Conservation (phyloP, 305 asterid genomes). For the Ilex paraguariensis region DNA sequence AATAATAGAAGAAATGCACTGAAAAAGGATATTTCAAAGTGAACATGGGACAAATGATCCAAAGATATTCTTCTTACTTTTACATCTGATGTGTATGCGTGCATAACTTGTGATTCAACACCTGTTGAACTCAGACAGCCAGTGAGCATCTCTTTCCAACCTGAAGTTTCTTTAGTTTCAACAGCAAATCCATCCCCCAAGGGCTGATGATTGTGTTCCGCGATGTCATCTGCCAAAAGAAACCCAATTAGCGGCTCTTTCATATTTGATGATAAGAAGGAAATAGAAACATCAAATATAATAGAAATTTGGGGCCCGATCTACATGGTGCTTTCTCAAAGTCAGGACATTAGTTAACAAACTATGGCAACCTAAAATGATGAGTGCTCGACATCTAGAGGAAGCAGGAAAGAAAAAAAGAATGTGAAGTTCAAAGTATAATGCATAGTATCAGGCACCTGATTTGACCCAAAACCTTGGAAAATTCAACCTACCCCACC, state of each 20-base stretch:
- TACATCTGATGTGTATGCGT: conserved; percentile 18
- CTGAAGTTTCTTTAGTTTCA: neutral
- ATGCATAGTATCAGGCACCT: neutral
- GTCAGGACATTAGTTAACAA: no score
- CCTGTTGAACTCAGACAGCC: conserved; percentile 33
- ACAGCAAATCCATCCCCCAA: conserved; percentile 37
- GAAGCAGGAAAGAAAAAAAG: neutral
- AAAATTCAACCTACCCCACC: neutral
- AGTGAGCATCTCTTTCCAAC: conserved; percentile 56
- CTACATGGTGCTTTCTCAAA: no score
- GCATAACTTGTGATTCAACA: conserved; percentile 32
- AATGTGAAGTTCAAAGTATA: neutral
- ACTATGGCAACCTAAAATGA: neutral
- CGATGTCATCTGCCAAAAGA: conserved; percentile 39
- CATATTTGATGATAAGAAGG: conserved; percentile 8
- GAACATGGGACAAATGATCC: conserved; percentile 1
- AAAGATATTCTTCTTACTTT: conserved; percentile 28
- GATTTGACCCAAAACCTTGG: neutral
- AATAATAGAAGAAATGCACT: no score
- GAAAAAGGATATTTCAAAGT: neutral
- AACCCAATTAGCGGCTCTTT: conserved; percentile 23
- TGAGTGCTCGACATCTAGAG: neutral
- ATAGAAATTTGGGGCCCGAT: neutral
- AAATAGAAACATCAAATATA: neutral
- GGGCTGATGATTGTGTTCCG: conserved; percentile 31